Evolutionary conservation across 2,329 filamentous ascomycete species (phyloP).

Genomic region (Stromatinia cepivora): DNA sequence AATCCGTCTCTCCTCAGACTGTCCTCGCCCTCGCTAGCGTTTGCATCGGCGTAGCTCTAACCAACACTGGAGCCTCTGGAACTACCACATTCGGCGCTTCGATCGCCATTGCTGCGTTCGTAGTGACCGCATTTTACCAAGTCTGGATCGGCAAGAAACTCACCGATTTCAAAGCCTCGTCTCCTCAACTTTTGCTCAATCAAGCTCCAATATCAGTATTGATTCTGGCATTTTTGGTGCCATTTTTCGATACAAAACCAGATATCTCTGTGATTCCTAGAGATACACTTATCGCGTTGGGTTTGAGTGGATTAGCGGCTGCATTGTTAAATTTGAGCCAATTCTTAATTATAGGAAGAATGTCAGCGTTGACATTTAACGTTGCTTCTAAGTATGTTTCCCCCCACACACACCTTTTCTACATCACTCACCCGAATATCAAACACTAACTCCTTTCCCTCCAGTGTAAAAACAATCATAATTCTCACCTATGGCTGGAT

Average conservation of each 20-base stretch:
- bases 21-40: constrained; percentile 45
- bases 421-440: not conserved
- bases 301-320: constrained; percentile 47
- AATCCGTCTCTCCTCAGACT: constrained; percentile 45
- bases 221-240: constrained; percentile 46
- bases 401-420: too few relatives aligned
- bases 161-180: constrained; percentile 46
- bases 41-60: constrained; percentile 48
- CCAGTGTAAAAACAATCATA: constrained; percentile 49
- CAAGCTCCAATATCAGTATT: constrained; percentile 49
- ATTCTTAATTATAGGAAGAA: constrained; percentile 43
- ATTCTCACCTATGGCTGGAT: constrained; percentile 50
- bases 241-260: constrained; percentile 45
- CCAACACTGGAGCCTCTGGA: constrained; percentile 45
- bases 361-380: constrained; percentile 40
- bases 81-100: constrained; percentile 46
- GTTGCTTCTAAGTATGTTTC: constrained; percentile 38
- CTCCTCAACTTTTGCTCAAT: constrained; percentile 48
- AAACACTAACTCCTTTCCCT: constrained; percentile 21
- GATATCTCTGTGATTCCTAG: constrained; percentile 41
- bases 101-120: constrained; percentile 47
- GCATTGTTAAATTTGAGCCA: constrained; percentile 44
- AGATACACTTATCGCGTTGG: constrained; percentile 45
- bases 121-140: constrained; percentile 49
- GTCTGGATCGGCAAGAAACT: constrained; percentile 53